Evolutionary conservation across 1,284 basidiomycete species (phyloP).

Genomic region (Irpex sp.): DNA sequence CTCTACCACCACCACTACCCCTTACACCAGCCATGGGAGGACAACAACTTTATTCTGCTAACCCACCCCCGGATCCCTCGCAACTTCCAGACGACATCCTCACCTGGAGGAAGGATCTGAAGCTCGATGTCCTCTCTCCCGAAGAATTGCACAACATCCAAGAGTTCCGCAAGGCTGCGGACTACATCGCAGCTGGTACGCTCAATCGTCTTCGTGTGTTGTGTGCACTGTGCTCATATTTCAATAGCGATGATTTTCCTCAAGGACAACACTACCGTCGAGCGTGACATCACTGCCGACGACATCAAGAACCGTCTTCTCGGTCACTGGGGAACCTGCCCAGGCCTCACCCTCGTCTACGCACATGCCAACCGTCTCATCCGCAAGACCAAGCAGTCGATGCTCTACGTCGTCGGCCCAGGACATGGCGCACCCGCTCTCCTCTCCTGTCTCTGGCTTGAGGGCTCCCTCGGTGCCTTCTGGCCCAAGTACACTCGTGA

Average conservation of each 20-base stretch:
- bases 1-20: constrained; percentile 2
- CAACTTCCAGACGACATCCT: constrained; percentile 50
- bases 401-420: constrained; percentile 73
- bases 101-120: constrained; percentile 39
- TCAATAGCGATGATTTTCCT: constrained; percentile 76
- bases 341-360: constrained; percentile 76
- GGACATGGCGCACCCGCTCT: constrained; percentile 83
- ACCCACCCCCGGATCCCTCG: constrained; percentile 62
- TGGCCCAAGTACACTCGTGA: constrained; percentile 71
- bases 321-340: constrained; percentile 76
- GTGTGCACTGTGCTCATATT: not conserved
- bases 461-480: constrained; percentile 74
- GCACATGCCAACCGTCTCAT: constrained; percentile 80
- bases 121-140: constrained; percentile 40
- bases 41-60: constrained; percentile 50
- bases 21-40: constrained; percentile 45
- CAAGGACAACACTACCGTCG: constrained; percentile 67
- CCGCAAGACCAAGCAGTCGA: constrained; percentile 52
- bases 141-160: constrained; percentile 49
- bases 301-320: constrained; percentile 81
- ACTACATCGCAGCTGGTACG: constrained; percentile 64
- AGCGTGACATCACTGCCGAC: constrained; percentile 52
- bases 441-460: constrained; percentile 78
- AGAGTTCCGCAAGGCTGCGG: constrained; percentile 55
- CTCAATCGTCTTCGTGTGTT: constrained; percentile 1